Evolutionary conservation across 2,329 filamentous ascomycete species (phyloP).

Genomic region (Penicillium sp.): DNA sequence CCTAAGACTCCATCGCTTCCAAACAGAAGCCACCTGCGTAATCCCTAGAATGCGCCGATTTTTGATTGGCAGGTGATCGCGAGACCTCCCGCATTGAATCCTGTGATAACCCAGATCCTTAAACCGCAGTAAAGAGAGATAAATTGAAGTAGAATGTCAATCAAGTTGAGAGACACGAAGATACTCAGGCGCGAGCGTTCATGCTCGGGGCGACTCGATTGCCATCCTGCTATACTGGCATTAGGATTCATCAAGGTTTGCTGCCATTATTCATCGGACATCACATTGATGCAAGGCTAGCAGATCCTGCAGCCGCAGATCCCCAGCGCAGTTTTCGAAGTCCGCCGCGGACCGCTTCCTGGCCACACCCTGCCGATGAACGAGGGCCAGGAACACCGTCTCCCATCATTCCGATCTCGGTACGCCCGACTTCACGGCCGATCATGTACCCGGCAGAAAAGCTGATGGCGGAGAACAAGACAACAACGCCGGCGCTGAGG

Average conservation of each 20-base stretch:
- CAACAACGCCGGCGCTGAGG: slow-evolving; percentile 63
- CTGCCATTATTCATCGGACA: not conserved
- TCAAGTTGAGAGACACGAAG: not conserved
- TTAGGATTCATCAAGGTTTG: slow-evolving; percentile 9
- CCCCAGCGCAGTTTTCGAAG: slow-evolving; percentile 47
- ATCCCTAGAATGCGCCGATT: slow-evolving; percentile 7
- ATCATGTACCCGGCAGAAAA: slow-evolving; percentile 65
- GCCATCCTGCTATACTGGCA: not conserved
- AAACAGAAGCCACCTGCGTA: not conserved
- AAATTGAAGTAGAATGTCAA: not conserved
- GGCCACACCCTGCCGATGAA: slow-evolving; percentile 43
- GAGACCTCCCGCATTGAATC: not conserved
- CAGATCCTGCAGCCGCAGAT: slow-evolving; percentile 37
- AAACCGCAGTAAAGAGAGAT: not conserved
- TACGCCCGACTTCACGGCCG: slow-evolving; percentile 57
- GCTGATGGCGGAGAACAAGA: slow-evolving; percentile 62
- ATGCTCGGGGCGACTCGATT: not conserved
- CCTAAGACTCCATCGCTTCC: slow-evolving; percentile 10
- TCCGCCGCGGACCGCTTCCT: slow-evolving; percentile 47
- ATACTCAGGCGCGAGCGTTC: not conserved
- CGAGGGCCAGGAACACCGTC: slow-evolving; percentile 31
- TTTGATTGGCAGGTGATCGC: slow-evolving; percentile 9
- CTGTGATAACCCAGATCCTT: not conserved
- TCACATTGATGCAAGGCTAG: slow-evolving; percentile 35
- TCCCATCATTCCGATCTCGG: slow-evolving; percentile 46